Base-by-base conservation (phyloP, 2,329 filamentous ascomycete species). In the Xylaria sp. region DNA sequence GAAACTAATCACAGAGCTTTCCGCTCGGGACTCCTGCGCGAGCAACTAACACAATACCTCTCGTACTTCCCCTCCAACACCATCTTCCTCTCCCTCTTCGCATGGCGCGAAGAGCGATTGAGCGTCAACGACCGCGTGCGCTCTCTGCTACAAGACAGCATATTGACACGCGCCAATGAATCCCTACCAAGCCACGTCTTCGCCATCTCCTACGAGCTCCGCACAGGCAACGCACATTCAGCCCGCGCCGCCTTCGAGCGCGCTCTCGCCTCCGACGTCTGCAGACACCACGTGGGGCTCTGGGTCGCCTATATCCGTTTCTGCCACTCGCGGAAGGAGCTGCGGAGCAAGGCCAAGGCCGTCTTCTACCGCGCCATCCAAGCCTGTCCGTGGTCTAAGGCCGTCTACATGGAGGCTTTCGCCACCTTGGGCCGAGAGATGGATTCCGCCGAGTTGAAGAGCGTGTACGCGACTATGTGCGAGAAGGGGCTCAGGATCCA, bases 91-190 rank as follows among this genome's bases (percentile, higher is more conserved):
- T 84, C 87, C 1, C 81, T 96, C 0, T 91, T 91, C 72, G 87
- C 90, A n/a, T 92, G 90, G 84, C 90, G 92, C 70, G 91, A 95
- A 77, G 85, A 89, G 1, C 88, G 90, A 8, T 88, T 93, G 52
- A 87, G 90, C 28, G 86, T 96, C 63, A 88, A 94, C 70, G 92
- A 97, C 73, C 91, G 93, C 20, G 88, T 97, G 23, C 89, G 92
- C n/a, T 84, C 87, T 6, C 81, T 92, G 9, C 82, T 94, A 12
- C 80, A 85, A 23, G 84, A 85, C 77, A 85, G 85, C 76, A 79
- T 89, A 0, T 79, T 87, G 2, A 72, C 77, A 6, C 73, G 76
- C 18, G 59, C 67, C 7, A 78, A 83, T 61, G 85, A 86, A 74
- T 80, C 80, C 50, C 70, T 85, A 13, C 79, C 79, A 70, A 84